Base-by-base conservation (phyloP, 305 asterid species). In the Euphrasia arctica region DNA sequence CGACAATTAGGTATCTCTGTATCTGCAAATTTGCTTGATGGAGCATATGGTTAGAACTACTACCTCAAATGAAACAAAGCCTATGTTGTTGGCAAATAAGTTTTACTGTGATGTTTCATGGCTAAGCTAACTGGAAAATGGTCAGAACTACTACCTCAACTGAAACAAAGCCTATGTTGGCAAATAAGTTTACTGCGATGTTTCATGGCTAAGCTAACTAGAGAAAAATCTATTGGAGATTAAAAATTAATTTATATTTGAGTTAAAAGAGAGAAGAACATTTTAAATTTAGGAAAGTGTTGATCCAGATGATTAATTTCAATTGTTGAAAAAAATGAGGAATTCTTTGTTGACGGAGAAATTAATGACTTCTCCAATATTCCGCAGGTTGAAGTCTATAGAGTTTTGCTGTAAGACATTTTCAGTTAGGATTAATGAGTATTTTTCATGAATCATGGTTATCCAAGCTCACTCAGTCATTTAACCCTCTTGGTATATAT, bases 1-100 rank as follows among this genome's bases (percentile, higher is more conserved):
- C 54, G 9, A 67, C 47, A 10, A 60, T 31, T 48, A 52, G 67
- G 6, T 47, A 56, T 29, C 50, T 71, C 34, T 42, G 49, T 9
- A 36, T 69, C 18, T 66, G 51, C 25, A 64, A 34, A 49, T 66
- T 65, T 69, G 43, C 45, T 66, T 48, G 64, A 54, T 70, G 49
- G 54, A 54, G 64, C 68, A 68, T 31, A 31, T 62, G 63, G 70
- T 34, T 22, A 65, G 54, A 43, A 32, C 22, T 18, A 25, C 67
- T 56, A 28, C 63, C 39, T 55, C 55, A 28, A 14, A 27, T 60
- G 50, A 49, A 32, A 71, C 34, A 55, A 47, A 67, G 50, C 66
- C 62, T 60, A 58, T 34, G 18, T n/a, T n/a, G n/a, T 10, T 67
- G 43, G 73, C 36, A 41, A 63, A 58, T 64, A 52, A 39, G 64